phyloP scores from a whole-genome alignment of 2,329 filamentous ascomycete genomes.

The Botrytis medusae region DNA sequence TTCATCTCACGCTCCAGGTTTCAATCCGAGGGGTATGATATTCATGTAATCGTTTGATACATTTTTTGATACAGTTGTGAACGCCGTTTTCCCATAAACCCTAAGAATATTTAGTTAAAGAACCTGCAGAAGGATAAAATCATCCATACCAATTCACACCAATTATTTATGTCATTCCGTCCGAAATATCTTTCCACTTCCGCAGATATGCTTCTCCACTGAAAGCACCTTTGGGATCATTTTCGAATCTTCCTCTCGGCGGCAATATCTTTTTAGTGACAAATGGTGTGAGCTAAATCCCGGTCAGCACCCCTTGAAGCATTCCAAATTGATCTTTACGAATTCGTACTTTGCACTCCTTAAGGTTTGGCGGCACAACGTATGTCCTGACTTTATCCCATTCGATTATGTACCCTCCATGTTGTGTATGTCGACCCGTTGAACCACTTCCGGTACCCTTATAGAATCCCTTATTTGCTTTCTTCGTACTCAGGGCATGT shows the following conservation, averaged over 20 bases:
- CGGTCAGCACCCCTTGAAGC: conserved; percentile 25
- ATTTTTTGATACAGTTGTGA: conserved; percentile 23
- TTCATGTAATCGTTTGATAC: conserved; percentile 24
- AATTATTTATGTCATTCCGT: conserved; percentile 15
- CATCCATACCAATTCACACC: background rate
- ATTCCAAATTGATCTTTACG: background rate
- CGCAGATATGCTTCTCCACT: conserved; percentile 62
- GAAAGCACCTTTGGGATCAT: conserved; percentile 56
- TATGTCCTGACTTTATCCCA: conserved; percentile 89
- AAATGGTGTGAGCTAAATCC: conserved; percentile 73
- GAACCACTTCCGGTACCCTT: conserved; percentile 90
- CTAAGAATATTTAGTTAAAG: conserved; percentile 11
- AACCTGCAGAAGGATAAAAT: background rate
- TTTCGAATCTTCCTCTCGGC: conserved; percentile 52
- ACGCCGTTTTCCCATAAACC: conserved; percentile 23
- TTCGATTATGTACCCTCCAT: conserved; percentile 81
- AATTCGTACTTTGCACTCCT: conserved; percentile 66
- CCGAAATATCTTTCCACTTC: conserved; percentile 56
- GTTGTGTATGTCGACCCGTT: conserved; percentile 81
- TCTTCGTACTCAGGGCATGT: conserved; percentile 83
- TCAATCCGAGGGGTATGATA: conserved; percentile 15
- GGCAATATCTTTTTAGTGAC: conserved; percentile 61
- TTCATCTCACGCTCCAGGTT: background rate
- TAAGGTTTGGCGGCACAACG: conserved; percentile 69
- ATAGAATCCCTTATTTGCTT: conserved; percentile 92